Conservation (phyloP, 1,139 yeast species). For the Yamadazyma atlantica region DNA sequence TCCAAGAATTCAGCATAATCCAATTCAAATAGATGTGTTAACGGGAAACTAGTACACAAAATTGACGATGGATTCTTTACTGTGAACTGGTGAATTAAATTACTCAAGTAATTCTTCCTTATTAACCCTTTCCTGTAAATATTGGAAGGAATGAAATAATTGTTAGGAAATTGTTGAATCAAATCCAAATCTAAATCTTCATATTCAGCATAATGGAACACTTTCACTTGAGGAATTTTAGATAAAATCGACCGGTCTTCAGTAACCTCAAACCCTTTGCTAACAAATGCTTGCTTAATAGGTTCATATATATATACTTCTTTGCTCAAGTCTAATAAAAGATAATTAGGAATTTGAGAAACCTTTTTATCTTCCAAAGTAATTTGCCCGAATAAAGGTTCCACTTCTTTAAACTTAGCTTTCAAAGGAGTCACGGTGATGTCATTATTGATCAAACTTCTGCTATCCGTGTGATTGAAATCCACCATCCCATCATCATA, state of each 20-base stretch:
- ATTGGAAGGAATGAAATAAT: conserved; percentile 75
- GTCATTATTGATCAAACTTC: conserved; percentile 52
- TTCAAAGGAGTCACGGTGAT: conserved; percentile 79
- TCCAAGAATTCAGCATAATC: conserved; percentile 96
- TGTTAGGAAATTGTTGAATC: conserved; percentile 31
- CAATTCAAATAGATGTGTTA: conserved; percentile 77
- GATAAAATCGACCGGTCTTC: conserved; percentile 23
- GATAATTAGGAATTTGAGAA: conserved; percentile 10
- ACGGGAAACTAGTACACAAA: conserved; percentile 64
- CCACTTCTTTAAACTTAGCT: conserved; percentile 65
- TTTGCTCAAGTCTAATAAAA: conserved; percentile 34
- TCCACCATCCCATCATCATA: conserved; percentile 58
- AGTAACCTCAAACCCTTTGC: conserved; percentile 26
- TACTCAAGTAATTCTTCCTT: conserved; percentile 83
- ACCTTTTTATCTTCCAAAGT: conserved; percentile 25
- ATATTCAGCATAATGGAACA: conserved; percentile 85
- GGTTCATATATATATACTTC: conserved; percentile 62
- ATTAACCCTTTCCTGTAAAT: conserved; percentile 85
- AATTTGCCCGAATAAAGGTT: conserved; percentile 59
- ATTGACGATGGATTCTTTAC: conserved; percentile 75
- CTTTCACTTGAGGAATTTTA: conserved; percentile 18
- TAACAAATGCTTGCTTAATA: conserved; percentile 40
- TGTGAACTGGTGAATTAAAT: conserved; percentile 69
- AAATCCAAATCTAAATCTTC: conserved; percentile 83
- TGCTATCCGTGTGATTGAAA: conserved; percentile 54